phyloP scores from a whole-genome alignment of 768 basidiomycete species.

The Coprinopsis cinerea region DNA sequence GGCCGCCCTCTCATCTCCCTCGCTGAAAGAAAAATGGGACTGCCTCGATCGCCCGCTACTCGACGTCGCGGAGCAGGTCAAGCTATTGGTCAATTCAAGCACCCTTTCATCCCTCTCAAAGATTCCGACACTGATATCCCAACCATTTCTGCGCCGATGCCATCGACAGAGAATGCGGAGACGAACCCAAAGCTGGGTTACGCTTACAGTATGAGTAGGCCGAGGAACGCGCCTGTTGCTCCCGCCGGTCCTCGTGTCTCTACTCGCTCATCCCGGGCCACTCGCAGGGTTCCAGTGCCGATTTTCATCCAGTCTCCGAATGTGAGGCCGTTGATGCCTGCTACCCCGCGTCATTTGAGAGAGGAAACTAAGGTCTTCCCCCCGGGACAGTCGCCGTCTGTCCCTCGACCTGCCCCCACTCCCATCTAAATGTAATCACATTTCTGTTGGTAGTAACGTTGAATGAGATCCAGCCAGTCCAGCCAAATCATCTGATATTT shows the following conservation, averaged over 20 bases:
- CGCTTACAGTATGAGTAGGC: conserved; percentile 13
- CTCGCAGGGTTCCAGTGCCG: conserved; percentile 11
- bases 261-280: not conserved
- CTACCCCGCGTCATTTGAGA: conserved; percentile 10
- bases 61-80: conserved; percentile 26
- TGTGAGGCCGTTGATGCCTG: conserved; percentile 7
- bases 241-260: conserved; percentile 11
- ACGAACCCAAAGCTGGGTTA: conserved; percentile 18
- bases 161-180: conserved; percentile 11
- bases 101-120: conserved; percentile 35
- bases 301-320: conserved; percentile 7
- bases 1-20: conserved; percentile 20
- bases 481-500: too few relatives aligned
- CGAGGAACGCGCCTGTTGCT: conserved; percentile 14
- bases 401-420: conserved; percentile 1
- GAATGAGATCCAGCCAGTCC: conserved; percentile 7
- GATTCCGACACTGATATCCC: conserved; percentile 20
- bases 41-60: conserved; percentile 27
- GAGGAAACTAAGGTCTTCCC: conserved; percentile 10
- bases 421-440: conserved; percentile 8
- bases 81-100: conserved; percentile 23
- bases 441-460: conserved; percentile 1
- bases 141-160: conserved; percentile 17
- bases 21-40: conserved; percentile 20
- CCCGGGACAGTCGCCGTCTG: conserved; percentile 8